Percentiles rank a stretch among this genome's conserved stretches.
These are phyloP conservation scores for Cucumis hystrix DNA, from an alignment of 306 rosid species.

Conservation along the genomic window DNA sequence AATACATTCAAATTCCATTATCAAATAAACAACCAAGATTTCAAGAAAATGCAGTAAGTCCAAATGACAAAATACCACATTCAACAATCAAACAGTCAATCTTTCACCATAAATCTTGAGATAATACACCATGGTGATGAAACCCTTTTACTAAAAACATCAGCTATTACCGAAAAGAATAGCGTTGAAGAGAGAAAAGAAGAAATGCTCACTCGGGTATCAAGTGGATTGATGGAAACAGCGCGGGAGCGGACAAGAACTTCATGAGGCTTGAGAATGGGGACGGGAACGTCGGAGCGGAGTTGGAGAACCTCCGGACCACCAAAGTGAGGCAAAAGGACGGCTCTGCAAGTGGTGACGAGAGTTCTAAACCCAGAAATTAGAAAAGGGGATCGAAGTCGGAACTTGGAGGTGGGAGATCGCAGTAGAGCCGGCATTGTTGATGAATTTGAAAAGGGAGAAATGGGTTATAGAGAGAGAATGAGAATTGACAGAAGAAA, in stretches of 20 bases:
- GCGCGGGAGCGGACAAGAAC: constrained; percentile 55
- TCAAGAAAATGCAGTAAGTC: not conserved
- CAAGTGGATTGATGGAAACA: constrained; percentile 74
- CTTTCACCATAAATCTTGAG: not conserved
- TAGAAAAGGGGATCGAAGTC: not conserved
- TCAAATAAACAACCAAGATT: not conserved
- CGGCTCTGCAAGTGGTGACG: constrained; percentile 57
- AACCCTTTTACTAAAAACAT: not conserved
- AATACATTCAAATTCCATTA: not conserved
- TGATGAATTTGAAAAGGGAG: not conserved
- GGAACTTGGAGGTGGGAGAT: not conserved
- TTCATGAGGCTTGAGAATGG: constrained; percentile 47
- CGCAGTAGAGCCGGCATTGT: constrained; percentile 23
- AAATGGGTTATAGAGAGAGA: too few relatives aligned
- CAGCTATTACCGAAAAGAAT: too few relatives aligned
- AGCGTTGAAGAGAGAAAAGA: not conserved
- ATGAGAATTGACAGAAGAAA: not conserved
- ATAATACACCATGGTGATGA: not conserved
- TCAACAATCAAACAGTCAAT: not conserved
- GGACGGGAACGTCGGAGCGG: constrained; percentile 33
- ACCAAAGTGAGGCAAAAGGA: constrained; percentile 60
- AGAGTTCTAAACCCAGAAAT: constrained; percentile 14
- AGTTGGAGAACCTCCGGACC: constrained; percentile 60
- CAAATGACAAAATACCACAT: not conserved
- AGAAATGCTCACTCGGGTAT: constrained; percentile 46